Base-by-base conservation (phyloP, 257 asterid species). In the Solanum dulcamara region DNA sequence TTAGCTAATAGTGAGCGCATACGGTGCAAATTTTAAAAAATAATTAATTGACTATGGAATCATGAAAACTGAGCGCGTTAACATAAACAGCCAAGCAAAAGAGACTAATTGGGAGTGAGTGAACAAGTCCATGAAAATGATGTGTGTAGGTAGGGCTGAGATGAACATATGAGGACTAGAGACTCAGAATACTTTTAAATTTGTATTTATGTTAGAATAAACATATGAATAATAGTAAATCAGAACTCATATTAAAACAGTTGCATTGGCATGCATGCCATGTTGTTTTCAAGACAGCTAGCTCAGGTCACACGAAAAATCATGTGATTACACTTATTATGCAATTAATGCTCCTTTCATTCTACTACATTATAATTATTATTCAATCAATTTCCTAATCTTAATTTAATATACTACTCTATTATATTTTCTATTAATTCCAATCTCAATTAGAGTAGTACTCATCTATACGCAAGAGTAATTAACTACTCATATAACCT, bases 291-390 rank as follows among this genome's bases (percentile, higher is more conserved):
- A 85, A 9, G 86, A 90, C 91, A 87, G 48, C 79, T 68, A 68
- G 50, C 30, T 11, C 22, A 70, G 88, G 50, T 68, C 87, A 81
- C 67, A 28, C 51, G 44, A 81, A 83, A 17, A 48, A 81, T 79
- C 91, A 90, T 84, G 93, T 92, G 93, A 88, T 80, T 84, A 67
- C 88, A 87, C 84, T 90, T 77, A 91, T 88, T 89, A 42, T 13
- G 87, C 88, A 85, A 88, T 89, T 28, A 90, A 91, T 91, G 91
- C 81, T 32, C 28, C 86, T 44, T 87, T 48, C 64, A 48, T 79
- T 79, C 26, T 48, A 42, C 28, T 28, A 48, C 64, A 7, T n/a
- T n/a, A n/a, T 79, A 37, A 79, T 79, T 79, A 48, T 79, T 79
- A 46, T 44, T 79, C 64, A 28, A 79, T 48, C 64, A 9, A 77